These are phyloP conservation scores for Fagopyrum homotropicum DNA, from an alignment of 148 eudicot genomes.

Conservation along the genomic window DNA sequence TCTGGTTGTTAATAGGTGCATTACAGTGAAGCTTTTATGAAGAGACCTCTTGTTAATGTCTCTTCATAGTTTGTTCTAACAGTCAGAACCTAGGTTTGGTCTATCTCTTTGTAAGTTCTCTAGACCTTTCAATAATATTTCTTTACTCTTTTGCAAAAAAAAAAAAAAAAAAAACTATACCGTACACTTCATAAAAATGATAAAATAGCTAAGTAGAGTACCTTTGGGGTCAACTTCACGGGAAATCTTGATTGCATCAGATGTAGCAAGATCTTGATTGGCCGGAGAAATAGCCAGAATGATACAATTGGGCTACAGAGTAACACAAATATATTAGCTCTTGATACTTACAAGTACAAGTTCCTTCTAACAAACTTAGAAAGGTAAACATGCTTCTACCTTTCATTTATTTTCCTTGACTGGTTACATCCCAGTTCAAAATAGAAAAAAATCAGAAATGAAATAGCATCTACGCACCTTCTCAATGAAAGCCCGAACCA, in stretches of 20 bases:
- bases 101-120: too few relatives aligned
- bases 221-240: conserved; percentile 77
- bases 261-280: conserved; percentile 76
- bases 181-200: not conserved
- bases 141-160: too few relatives aligned
- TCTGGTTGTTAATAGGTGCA: too few relatives aligned
- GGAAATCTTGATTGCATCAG: conserved; percentile 70
- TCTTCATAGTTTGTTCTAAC: too few relatives aligned
- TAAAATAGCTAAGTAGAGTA: conserved; percentile 7
- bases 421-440: not conserved
- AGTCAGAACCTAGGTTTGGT: too few relatives aligned
- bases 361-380: not conserved
- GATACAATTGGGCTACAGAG: conserved; percentile 63
- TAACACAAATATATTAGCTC: conserved; percentile 9
- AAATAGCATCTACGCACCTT: conserved; percentile 25
- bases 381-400: not conserved
- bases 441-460: not conserved
- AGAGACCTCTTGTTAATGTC: too few relatives aligned
- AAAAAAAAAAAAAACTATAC: too few relatives aligned
- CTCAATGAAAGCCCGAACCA: conserved; percentile 49
- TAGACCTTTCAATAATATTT: too few relatives aligned
- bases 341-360: not conserved
- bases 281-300: conserved; percentile 76
- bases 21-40: too few relatives aligned
- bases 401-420: not conserved